Evolutionary conservation across 73 alveolate genomes (phyloP).

Genomic region (Paramecium primaurelia): DNA sequence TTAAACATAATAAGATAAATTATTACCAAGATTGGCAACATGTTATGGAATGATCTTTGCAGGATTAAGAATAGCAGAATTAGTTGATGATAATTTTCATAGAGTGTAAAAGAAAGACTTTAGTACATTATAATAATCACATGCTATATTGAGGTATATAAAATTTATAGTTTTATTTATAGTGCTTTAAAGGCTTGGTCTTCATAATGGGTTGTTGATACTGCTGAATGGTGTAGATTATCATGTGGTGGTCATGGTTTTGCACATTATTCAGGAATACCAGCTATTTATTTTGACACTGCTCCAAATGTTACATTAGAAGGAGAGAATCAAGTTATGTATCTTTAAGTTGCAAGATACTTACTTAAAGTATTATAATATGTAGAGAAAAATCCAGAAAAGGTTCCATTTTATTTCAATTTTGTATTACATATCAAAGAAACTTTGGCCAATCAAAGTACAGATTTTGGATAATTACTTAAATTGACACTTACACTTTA

Average conservation of each 20-base stretch:
- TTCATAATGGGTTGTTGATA: conserved; percentile 66
- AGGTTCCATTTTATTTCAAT: neutral
- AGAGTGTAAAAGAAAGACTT: conserved; percentile 63
- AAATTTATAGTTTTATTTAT: neutral
- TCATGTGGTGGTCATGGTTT: conserved; percentile 93
- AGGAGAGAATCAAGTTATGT: conserved; percentile 56
- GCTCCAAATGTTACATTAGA: conserved; percentile 57
- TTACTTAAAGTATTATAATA: neutral
- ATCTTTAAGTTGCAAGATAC: conserved; percentile 41
- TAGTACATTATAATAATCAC: conserved; percentile 59
- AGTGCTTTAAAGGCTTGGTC: conserved; percentile 74
- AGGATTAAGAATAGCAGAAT: neutral
- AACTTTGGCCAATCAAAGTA: neutral
- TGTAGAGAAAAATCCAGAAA: conserved; percentile 7
- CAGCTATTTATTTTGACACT: conserved; percentile 51
- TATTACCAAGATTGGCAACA: conserved; percentile 70
- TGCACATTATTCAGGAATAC: conserved; percentile 72
- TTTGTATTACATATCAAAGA: neutral
- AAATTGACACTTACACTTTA: neutral
- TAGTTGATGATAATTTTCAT: conserved; percentile 59
- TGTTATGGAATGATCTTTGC: conserved; percentile 67
- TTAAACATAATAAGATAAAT: conserved; percentile 70
- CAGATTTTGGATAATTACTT: neutral
- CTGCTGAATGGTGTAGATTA: conserved; percentile 70
- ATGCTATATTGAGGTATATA: conserved; percentile 66